Evolutionary conservation across 75 land plant genomes (phyloP).

Genomic region (Larix kaempferi): DNA sequence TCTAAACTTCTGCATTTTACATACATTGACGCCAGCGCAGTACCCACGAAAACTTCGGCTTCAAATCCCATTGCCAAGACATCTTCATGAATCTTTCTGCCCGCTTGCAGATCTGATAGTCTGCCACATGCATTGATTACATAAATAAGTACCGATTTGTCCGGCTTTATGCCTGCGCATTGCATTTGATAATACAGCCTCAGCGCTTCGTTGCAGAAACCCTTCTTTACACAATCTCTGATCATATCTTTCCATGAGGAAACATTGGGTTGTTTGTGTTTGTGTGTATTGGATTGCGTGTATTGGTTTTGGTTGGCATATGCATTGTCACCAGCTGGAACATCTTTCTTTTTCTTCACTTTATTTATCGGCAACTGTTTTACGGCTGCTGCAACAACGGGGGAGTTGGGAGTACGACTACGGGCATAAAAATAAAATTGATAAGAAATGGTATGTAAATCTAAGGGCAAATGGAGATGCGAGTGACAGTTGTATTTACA

Average conservation of each 20-base stretch:
- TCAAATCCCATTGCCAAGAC: background rate
- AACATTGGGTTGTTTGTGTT: too few species aligned
- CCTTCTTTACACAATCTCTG: conserved; percentile 5
- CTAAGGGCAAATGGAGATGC: too few species aligned
- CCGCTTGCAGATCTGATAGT: background rate
- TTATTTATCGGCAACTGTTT: too few species aligned
- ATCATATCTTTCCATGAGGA: conserved; percentile 23
- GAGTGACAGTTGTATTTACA: too few species aligned
- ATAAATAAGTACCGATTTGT: conserved; percentile 11
- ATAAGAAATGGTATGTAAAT: too few species aligned
- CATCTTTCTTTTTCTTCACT: too few species aligned
- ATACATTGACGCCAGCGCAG: conserved; percentile 10
- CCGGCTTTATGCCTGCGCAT: conserved; percentile 19
- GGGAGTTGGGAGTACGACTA: too few species aligned
- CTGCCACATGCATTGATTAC: background rate
- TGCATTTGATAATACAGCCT: conserved; percentile 24
- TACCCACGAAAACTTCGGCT: background rate
- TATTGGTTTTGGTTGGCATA: too few species aligned
- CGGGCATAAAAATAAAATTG: too few species aligned
- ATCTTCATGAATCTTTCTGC: conserved; percentile 6
- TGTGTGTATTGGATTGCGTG: too few species aligned
- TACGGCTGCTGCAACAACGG: too few species aligned
- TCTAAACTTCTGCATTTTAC: conserved; percentile 42
- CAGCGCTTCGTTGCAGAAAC: conserved; percentile 15
- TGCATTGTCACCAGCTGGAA: too few species aligned